phyloP scores from a whole-genome alignment of 2,329 filamentous ascomycete genomes.

The Microdochium bolleyi region DNA sequence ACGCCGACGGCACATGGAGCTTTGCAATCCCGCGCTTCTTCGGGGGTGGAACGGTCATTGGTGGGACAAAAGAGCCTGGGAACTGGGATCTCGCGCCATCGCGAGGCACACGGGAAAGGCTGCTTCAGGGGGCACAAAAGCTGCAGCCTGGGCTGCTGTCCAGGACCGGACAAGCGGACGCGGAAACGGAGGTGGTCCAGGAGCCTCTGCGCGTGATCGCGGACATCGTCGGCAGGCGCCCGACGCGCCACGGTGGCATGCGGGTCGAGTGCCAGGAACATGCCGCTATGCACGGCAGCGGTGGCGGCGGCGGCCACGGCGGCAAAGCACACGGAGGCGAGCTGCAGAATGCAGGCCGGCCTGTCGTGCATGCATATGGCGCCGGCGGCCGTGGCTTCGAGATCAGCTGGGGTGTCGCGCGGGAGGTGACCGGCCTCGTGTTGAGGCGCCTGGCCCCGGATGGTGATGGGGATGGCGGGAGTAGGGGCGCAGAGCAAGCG shows the following conservation, averaged over 20 bases:
- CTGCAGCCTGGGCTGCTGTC: constrained; percentile 18
- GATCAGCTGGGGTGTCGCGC: constrained; percentile 51
- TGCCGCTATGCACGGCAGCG: neutral
- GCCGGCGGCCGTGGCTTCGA: constrained; percentile 55
- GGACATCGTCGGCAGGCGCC: constrained; percentile 37
- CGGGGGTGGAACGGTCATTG: constrained; percentile 56
- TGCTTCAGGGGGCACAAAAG: constrained; percentile 30
- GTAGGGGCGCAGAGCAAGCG: too few relatives aligned
- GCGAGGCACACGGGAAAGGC: constrained; percentile 30
- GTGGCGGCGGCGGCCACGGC: constrained; percentile 5
- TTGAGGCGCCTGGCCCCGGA: constrained; percentile 6
- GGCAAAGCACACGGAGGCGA: neutral
- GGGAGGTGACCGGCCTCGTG: constrained; percentile 35
- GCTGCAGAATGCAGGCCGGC: neutral
- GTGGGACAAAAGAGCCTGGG: constrained; percentile 55
- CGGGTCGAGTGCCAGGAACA: constrained; percentile 42
- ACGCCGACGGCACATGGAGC: constrained; percentile 53
- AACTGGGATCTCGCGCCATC: constrained; percentile 46
- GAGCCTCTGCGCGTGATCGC: constrained; percentile 19
- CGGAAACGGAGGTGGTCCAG: neutral
- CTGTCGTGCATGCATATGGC: constrained; percentile 49
- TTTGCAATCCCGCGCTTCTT: constrained; percentile 56
- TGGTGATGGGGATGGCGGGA: too few relatives aligned
- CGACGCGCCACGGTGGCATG: constrained; percentile 37
- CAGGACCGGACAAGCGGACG: constrained; percentile 11